Evolutionary conservation across 257 asterid species (phyloP), one percentile per base, ranked within the genome.

Genomic region (Avicennia marina): DNA sequence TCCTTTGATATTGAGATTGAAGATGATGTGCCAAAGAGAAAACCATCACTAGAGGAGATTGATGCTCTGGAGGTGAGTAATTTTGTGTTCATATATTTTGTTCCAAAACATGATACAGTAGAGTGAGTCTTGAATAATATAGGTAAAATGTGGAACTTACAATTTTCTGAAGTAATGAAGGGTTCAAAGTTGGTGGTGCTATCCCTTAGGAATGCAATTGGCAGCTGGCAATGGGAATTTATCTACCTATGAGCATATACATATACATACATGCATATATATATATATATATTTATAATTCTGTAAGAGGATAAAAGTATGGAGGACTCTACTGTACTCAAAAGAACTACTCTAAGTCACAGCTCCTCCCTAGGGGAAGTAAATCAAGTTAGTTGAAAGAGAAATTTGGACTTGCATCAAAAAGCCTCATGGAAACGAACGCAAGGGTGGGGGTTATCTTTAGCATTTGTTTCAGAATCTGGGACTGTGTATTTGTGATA

Each of bases 21-120:
- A 77, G 95, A 88, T 26, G 98, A 88, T 55, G 90, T 84, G 13
- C 98, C 98, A 26, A 72, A 71, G 60, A 68, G 89, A 69, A 85
- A 84, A 63, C 95, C 95, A 31, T 88, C 96, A 7, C 64, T 91
- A 33, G 98, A 91, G 83, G 98, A 91, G 84, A 88, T 91, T 11
- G 98, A 91, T 67, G 98, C 98, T 49, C 79, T 91, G 76, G 98
- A 91, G 96, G 98, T 90, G 56, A 40, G 42, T 44, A 15, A 19
- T 11, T 32, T 51, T 57, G 39, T 57, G 12, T 61, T 49, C 41
- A 3, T 15, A 52, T 18, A 13, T 52, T 48, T 15, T 21, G 31
- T 58, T 42, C 29, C 25, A 2, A n/a, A 6, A 52, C 45, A 17
- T 38, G 60, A 51, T 45, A 17, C 20, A 22, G 18, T 15, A 29